These are phyloP conservation scores for Dothistroma pini DNA, from an alignment of 2,329 filamentous ascomycete species.

Conservation along the genomic window DNA sequence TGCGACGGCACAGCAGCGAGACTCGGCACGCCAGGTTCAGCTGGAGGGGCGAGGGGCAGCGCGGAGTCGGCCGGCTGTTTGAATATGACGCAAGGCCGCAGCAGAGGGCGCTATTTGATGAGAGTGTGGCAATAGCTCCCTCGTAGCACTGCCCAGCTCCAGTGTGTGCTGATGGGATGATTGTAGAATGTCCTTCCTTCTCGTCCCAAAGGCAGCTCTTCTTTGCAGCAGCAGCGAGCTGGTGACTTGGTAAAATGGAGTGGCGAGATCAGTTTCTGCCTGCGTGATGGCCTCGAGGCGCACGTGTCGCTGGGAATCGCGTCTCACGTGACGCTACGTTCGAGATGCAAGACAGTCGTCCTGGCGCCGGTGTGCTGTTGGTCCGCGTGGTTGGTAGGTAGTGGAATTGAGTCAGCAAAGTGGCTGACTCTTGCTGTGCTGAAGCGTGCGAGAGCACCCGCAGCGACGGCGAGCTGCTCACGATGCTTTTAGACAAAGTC, in stretches of 20 bases:
- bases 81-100: neutral
- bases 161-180: neutral
- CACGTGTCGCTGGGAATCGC: neutral
- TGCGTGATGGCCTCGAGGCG: neutral
- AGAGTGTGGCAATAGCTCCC: neutral
- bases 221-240: neutral
- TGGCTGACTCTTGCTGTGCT: neutral
- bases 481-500: neutral
- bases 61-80: slow-evolving; percentile 2
- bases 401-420: neutral
- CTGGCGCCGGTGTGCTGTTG: neutral
- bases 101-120: neutral
- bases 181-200: neutral
- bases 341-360: neutral
- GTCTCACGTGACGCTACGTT: neutral
- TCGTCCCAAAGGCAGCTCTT: neutral
- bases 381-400: neutral
- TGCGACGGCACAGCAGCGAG: neutral
- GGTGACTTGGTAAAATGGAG: neutral
- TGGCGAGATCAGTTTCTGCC: neutral
- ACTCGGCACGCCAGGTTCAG: neutral
- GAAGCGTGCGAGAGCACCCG: neutral
- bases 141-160: neutral
- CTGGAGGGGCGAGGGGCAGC: neutral
- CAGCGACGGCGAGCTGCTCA: neutral